Evolutionary conservation across 768 basidiomycete species (phyloP).

Genomic region (Psilocybe azurescens): DNA sequence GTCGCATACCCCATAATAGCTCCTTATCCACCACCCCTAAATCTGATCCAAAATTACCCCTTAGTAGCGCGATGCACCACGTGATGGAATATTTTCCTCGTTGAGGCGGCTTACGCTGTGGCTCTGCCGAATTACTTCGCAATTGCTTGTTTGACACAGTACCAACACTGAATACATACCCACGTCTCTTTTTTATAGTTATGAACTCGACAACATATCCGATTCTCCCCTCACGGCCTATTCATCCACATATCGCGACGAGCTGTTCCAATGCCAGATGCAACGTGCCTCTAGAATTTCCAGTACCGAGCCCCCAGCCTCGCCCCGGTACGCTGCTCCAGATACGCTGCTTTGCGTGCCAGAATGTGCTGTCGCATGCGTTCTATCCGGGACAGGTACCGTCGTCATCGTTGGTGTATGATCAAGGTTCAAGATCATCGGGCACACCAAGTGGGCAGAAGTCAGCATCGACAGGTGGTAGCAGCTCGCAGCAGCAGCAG

Average conservation of each 20-base stretch:
- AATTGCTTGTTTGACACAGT: too few species aligned
- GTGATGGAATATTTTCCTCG: too few species aligned
- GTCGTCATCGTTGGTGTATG: conserved; percentile 21
- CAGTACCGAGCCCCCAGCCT: conserved; percentile 60
- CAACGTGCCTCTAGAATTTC: conserved; percentile 64
- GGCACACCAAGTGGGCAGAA: conserved; percentile 13
- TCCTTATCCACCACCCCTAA: too few species aligned
- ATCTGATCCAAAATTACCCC: too few species aligned
- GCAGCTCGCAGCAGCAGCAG: conserved; percentile 19
- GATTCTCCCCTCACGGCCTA: conserved; percentile 63
- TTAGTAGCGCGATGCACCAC: too few species aligned
- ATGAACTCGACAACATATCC: conserved; percentile 24
- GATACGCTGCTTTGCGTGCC: conserved; percentile 76
- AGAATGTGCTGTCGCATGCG: conserved; percentile 59
- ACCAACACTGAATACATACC: too few species aligned
- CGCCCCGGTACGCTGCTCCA: conserved; percentile 58
- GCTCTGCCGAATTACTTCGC: too few species aligned
- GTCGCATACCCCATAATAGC: too few species aligned
- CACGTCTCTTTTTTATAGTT: not conserved
- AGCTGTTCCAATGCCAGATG: conserved; percentile 61
- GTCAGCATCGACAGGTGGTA: conserved; percentile 4
- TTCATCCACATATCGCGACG: conserved; percentile 70
- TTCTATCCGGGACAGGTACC: conserved; percentile 72
- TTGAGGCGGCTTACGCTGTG: too few species aligned
- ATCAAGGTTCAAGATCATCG: conserved; percentile 18